phyloP scores from a whole-genome alignment of 345 rosid genomes.

The Fremontodendron californicum region DNA sequence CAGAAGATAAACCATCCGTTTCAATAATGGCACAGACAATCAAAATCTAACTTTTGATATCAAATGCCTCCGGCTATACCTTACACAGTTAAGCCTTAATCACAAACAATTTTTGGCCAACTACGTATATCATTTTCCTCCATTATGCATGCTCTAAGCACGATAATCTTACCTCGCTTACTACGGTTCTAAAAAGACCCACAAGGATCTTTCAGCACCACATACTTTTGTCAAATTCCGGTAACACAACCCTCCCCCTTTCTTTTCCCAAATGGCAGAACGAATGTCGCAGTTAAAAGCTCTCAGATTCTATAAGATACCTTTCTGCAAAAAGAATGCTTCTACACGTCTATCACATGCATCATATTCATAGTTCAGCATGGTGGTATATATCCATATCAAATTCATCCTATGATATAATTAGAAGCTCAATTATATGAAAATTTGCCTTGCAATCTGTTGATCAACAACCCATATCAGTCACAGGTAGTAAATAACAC shows the following conservation, averaged over 20 bases:
- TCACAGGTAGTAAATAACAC: background rate
- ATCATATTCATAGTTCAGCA: background rate
- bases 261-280: background rate
- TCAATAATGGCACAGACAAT: background rate
- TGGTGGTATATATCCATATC: background rate
- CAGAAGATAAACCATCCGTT: background rate
- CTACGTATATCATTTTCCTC: background rate
- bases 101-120: background rate
- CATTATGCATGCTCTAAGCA: background rate
- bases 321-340: background rate
- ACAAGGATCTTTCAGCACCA: background rate
- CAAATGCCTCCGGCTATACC: background rate
- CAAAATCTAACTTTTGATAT: background rate
- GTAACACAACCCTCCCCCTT: background rate
- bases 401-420: background rate
- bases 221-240: background rate
- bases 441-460: background rate
- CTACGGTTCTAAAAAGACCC: background rate
- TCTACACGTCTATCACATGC: background rate
- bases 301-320: background rate
- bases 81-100: background rate
- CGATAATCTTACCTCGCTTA: background rate
- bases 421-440: slow-evolving; percentile 4
- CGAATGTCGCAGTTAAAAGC: background rate
- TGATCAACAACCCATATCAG: slow-evolving; percentile 5